These are phyloP conservation scores for Novakomyces olei DNA, from an alignment of 805 yeast genomes.

Conservation along the genomic window DNA sequence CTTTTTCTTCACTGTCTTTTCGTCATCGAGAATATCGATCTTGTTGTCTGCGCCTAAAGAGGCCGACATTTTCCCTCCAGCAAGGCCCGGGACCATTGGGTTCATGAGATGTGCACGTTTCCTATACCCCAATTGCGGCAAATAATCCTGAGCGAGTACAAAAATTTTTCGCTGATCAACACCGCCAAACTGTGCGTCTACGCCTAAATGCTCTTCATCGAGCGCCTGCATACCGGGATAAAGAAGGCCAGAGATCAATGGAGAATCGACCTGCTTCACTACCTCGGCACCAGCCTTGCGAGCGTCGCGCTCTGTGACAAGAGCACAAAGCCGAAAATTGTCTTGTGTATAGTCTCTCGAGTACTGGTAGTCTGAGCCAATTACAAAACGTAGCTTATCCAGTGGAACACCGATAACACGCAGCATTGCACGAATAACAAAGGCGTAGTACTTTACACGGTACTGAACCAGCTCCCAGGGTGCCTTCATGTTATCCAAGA, in stretches of 20 bases:
- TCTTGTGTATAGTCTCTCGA: constrained; percentile 66
- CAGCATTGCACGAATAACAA: constrained; percentile 62
- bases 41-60: constrained; percentile 88
- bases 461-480: constrained; percentile 72
- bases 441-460: constrained; percentile 81
- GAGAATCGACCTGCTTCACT: constrained; percentile 90
- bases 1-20: constrained; percentile 73
- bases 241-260: constrained; percentile 75
- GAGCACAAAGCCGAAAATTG: constrained; percentile 61
- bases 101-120: constrained; percentile 98
- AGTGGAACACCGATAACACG: constrained; percentile 76
- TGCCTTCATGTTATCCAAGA: constrained; percentile 95
- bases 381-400: constrained; percentile 60
- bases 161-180: constrained; percentile 97
- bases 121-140: constrained; percentile 71
- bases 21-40: constrained; percentile 78
- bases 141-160: constrained; percentile 86
- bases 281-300: constrained; percentile 99
- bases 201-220: constrained; percentile 74
- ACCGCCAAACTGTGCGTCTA: constrained; percentile 95
- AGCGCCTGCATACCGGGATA: constrained; percentile 98
- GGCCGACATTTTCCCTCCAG: constrained; percentile 94
- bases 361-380: constrained; percentile 80
- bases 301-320: constrained; percentile 84
- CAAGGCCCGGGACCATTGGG: constrained; percentile 94